Evolutionary conservation across 2,329 filamentous ascomycete genomes (phyloP), one percentile per base, ranked within the genome.

Genomic region (Sporothrix curviconia): DNA sequence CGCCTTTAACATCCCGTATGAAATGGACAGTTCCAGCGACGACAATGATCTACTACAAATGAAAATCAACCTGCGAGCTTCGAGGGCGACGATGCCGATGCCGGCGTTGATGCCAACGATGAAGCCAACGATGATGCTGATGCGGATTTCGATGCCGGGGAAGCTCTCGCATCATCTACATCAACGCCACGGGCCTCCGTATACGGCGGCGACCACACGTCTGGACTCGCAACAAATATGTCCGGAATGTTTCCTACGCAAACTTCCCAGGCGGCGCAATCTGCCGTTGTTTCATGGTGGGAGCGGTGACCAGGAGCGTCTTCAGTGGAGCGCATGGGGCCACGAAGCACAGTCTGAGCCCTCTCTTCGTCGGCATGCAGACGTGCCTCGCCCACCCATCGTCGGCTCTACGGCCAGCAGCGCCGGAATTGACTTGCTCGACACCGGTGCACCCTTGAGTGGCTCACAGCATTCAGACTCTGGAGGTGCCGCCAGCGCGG

Each of bases 1-100:
- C 53, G 80, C 79, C 1, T 74, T 83, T 43, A 73, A 76, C 56
- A 83, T 83, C 36, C 79, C 81, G 0, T 83, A 83, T 59, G 79
- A 81, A 25, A 64, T 78, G 37, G 70, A 70, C 15, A 67, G 71
- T 60, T 63, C 62, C 8, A 69, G 70, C 6, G 70, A 72, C 1
- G 71, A 69, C 3, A 70, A 70, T 9, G 67, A 71, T 28, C 71
- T 2, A 61, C 61, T 11, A 28, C 44, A 12, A 17, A 36, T 14
- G 49, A 53, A 25, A 24, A 40, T 9, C 32, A 7, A 4, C 22
- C 51, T n/a, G 17, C 25, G n/a, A n/a, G n/a, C n/a, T n/a, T n/a
- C n/a, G n/a, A n/a, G n/a, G n/a, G n/a, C n/a, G 54, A 49, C 4
- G 19, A 28, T 15, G 39, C 42, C 3, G 47, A 39, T 5, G 57